Percentiles rank a stretch among this genome's conserved stretches.
Evolutionary conservation across 2,329 filamentous ascomycete species (phyloP).

Genomic region (Colletotrichum acutatum): DNA sequence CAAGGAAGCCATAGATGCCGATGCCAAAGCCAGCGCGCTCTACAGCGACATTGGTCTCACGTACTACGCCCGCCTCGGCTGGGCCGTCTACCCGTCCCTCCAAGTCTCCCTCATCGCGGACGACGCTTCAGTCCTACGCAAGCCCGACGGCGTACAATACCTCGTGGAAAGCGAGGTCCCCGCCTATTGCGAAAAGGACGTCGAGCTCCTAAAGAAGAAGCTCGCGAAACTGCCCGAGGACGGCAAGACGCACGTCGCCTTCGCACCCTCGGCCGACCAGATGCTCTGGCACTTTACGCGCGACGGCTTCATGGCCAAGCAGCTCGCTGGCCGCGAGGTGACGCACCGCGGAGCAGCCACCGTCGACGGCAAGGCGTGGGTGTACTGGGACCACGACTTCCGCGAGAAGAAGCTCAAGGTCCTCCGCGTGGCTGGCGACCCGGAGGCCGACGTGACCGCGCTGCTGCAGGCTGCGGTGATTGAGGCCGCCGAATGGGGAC

Average conservation of each 20-base stretch:
- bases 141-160: conserved; percentile 38
- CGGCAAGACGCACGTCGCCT: conserved; percentile 45
- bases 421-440: conserved; percentile 41
- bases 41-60: conserved; percentile 48
- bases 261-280: conserved; percentile 44
- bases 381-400: conserved; percentile 51
- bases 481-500: conserved; percentile 45
- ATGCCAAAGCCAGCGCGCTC: conserved; percentile 47
- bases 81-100: conserved; percentile 44
- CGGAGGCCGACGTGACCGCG: conserved; percentile 40
- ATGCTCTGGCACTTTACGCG: conserved; percentile 47
- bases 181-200: conserved; percentile 41
- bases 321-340: conserved; percentile 37
- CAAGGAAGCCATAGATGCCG: conserved; percentile 46
- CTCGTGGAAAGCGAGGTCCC: conserved; percentile 39
- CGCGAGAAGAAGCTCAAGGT: conserved; percentile 43
- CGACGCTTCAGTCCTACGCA: conserved; percentile 31
- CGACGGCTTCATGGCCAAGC: conserved; percentile 41
- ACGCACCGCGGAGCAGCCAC: conserved; percentile 40
- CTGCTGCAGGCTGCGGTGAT: conserved; percentile 47
- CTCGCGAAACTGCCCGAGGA: conserved; percentile 32
- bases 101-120: conserved; percentile 47
- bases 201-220: conserved; percentile 39
- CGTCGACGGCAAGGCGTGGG: conserved; percentile 41
- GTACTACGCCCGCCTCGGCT: conserved; percentile 49